Percentiles rank a stretch among this genome's conserved stretches.
These are phyloP conservation scores for Pseudocercospora crystallina DNA, from an alignment of 2,329 filamentous ascomycete genomes.

Conservation along the genomic window DNA sequence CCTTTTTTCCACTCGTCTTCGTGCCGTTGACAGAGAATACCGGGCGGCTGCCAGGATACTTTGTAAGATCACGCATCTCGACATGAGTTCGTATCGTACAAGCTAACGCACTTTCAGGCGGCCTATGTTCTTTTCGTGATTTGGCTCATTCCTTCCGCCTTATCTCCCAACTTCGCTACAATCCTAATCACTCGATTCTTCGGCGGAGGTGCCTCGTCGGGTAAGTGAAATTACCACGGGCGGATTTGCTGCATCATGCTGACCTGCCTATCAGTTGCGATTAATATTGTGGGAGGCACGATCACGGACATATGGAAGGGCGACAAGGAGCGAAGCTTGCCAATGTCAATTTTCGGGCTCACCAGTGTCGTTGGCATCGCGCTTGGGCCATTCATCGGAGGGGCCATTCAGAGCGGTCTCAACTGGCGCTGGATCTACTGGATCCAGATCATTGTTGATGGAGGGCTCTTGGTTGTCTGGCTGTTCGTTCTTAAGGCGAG, in stretches of 20 bases:
- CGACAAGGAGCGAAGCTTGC: slow-evolving; percentile 30
- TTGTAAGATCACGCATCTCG: slow-evolving; percentile 9
- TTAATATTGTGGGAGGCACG: slow-evolving; percentile 30
- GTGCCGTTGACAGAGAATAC: slow-evolving; percentile 35
- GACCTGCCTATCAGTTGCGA: too few relatives aligned
- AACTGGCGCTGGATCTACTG: slow-evolving; percentile 35
- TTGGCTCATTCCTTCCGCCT: slow-evolving; percentile 33
- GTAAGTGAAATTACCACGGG: too few relatives aligned
- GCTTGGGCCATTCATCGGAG: slow-evolving; percentile 36
- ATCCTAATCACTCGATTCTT: slow-evolving; percentile 44
- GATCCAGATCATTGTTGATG: slow-evolving; percentile 37
- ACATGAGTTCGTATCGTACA: neutral
- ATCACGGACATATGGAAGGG: slow-evolving; percentile 35
- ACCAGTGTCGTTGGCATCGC: slow-evolving; percentile 33
- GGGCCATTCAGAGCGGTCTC: slow-evolving; percentile 27
- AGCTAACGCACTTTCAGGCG: neutral
- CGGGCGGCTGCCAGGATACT: slow-evolving; percentile 31
- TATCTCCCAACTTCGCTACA: slow-evolving; percentile 64
- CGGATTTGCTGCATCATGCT: too few relatives aligned
- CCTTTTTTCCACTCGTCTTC: slow-evolving; percentile 31
- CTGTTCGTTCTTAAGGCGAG: slow-evolving; percentile 33
- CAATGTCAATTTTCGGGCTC: slow-evolving; percentile 35
- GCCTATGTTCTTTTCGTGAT: slow-evolving; percentile 32
- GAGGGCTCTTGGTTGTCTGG: slow-evolving; percentile 30
- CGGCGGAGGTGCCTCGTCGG: slow-evolving; percentile 29